A percentile compares a stretch with the other conserved stretches of the same genome.
These are phyloP conservation scores for Pouteria glomerata DNA, from an alignment of 148 eudicot genomes.

Conservation along the genomic window DNA sequence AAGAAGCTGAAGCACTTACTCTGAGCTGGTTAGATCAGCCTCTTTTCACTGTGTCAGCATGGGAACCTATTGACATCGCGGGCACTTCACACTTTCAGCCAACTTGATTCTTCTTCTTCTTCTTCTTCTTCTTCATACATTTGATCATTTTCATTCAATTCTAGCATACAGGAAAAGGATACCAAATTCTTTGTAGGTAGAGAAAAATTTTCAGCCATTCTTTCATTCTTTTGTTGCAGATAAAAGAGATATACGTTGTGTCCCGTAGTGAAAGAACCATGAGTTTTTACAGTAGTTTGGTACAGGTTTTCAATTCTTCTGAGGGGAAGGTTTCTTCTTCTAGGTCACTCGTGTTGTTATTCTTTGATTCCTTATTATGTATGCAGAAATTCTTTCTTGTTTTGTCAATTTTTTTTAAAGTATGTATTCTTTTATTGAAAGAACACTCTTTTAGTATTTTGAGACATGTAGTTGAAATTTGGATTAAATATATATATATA, in stretches of 20 bases:
- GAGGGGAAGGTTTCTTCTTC: neutral
- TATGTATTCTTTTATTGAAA: neutral
- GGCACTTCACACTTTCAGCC: conserved; percentile 58
- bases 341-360: conserved; percentile 1
- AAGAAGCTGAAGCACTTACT: conserved; percentile 35
- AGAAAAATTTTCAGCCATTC: conserved; percentile 32
- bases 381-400: conserved; percentile 11
- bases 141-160: neutral
- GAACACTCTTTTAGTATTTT: neutral
- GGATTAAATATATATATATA: neutral
- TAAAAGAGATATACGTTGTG: conserved; percentile 16
- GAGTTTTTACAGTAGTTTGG: neutral
- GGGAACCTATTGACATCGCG: conserved; percentile 48
- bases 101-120: conserved; percentile 14
- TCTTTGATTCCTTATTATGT: conserved; percentile 20
- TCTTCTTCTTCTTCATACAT: conserved; percentile 4
- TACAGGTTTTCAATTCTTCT: conserved; percentile 9
- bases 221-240: conserved; percentile 73
- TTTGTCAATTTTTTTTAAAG: neutral
- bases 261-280: too few species aligned
- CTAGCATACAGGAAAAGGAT: conserved; percentile 18
- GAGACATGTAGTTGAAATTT: neutral
- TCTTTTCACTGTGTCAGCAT: conserved; percentile 73
- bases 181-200: conserved; percentile 64
- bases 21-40: conserved; percentile 84